Percentiles rank a stretch among this genome's conserved stretches.
phyloP scores from a whole-genome alignment of 148 eudicot species.

The Rhododendron williamsianum region DNA sequence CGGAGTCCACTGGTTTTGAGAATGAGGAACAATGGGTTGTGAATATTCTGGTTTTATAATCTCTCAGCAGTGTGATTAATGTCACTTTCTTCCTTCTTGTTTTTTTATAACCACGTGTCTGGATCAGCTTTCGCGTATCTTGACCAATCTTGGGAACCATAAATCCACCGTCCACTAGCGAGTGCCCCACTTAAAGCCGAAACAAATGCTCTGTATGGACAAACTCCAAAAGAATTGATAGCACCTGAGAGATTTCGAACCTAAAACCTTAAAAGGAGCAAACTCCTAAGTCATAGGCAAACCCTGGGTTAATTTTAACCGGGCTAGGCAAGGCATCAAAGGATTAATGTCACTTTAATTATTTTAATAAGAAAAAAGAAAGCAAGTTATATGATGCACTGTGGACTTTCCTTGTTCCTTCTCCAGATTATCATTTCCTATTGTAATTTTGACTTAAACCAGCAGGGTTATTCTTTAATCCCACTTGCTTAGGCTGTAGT shows the following conservation, averaged over 20 bases:
- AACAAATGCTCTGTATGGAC: no score
- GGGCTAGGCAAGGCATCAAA: no score
- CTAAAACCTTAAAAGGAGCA: no score
- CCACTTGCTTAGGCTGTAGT: conserved; percentile 1
- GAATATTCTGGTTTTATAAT: conserved; percentile 11
- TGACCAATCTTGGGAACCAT: no score
- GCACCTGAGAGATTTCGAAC: no score
- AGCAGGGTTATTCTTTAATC: conserved; percentile 5
- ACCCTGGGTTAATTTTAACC: no score
- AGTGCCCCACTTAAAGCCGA: no score
- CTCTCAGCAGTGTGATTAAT: background rate
- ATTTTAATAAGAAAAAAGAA: background rate
- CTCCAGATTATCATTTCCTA: conserved; percentile 6
- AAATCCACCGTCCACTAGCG: background rate
- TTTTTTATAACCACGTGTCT: no score
- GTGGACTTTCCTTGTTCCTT: conserved; percentile 3
- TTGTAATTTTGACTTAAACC: conserved; percentile 2
- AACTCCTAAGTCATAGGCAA: no score
- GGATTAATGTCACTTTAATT: background rate
- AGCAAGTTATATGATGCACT: background rate
- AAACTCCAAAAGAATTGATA: background rate
- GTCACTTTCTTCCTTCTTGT: background rate
- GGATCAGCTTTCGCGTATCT: background rate
- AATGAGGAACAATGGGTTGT: background rate
- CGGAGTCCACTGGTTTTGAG: background rate